phyloP scores from a whole-genome alignment of 129 eudicot genomes.

The Pittosporum tobira region DNA sequence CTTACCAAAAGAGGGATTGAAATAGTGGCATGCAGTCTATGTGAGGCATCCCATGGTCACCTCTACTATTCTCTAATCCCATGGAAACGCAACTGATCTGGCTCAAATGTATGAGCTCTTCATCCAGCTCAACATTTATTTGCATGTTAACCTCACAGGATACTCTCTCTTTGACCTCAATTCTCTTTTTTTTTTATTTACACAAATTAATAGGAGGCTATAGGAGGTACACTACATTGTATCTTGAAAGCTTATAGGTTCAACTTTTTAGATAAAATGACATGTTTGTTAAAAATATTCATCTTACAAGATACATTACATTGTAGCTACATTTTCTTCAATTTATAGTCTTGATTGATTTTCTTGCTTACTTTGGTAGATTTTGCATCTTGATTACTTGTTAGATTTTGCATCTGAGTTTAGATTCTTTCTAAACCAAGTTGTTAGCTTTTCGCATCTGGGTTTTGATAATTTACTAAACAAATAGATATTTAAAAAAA shows the following conservation, averaged over 20 bases:
- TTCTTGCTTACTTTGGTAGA: background rate
- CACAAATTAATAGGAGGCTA: no score
- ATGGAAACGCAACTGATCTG: conserved; percentile 52
- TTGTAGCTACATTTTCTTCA: no score
- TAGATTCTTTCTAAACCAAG: no score
- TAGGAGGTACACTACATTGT: no score
- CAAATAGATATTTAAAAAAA: no score
- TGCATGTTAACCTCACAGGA: conserved; percentile 46
- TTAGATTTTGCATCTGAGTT: background rate
- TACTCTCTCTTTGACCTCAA: conserved; percentile 5
- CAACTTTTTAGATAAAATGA: no score
- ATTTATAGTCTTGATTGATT: no score
- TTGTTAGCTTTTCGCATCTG: no score
- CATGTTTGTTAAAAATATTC: no score
- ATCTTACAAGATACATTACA: no score
- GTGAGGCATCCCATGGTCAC: conserved; percentile 40
- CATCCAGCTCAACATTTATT: conserved; percentile 35
- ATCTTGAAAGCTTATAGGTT: no score
- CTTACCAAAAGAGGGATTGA: conserved; percentile 37
- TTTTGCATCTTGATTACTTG: background rate
- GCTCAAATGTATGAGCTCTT: conserved; percentile 55
- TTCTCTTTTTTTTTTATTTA: background rate
- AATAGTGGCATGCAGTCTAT: conserved; percentile 37
- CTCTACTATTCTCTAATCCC: conserved; percentile 38
- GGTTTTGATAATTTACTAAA: no score